phyloP scores from a whole-genome alignment of 768 basidiomycete species.

The Terana coerulea region DNA sequence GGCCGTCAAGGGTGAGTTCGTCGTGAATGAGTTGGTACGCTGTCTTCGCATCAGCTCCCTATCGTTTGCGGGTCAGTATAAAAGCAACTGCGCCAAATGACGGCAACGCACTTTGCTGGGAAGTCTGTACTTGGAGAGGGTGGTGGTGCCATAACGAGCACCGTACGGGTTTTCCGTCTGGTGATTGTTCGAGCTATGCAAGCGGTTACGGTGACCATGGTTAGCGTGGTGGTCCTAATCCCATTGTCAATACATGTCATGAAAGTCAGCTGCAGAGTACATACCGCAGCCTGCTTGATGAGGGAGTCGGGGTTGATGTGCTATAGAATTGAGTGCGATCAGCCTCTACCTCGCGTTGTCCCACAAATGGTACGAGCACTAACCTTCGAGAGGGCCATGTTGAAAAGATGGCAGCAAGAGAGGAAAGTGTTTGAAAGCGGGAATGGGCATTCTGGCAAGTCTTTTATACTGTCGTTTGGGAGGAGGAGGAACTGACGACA shows the following conservation, averaged over 20 bases:
- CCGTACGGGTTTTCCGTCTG: conserved; percentile 46
- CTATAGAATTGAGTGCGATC: conserved; percentile 29
- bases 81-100: not conserved
- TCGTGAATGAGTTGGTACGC: conserved; percentile 63
- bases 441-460: too few relatives aligned
- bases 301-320: conserved; percentile 68
- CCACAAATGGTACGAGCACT: not conserved
- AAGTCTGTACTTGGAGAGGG: conserved; percentile 67
- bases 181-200: conserved; percentile 32
- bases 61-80: not conserved
- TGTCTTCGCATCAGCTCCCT: conserved; percentile 53
- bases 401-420: conserved; percentile 10
- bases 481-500: conserved; percentile 3
- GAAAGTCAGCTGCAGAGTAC: conserved; percentile 7
- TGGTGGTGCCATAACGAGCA: conserved; percentile 60
- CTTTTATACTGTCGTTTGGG: conserved; percentile 3
- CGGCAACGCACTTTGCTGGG: conserved; percentile 42
- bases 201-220: conserved; percentile 26
- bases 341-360: not conserved
- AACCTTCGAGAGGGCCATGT: conserved; percentile 64
- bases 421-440: not conserved
- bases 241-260: not conserved
- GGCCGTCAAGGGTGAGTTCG: conserved; percentile 53
- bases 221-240: not conserved
- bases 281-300: conserved; percentile 53